phyloP scores from a whole-genome alignment of 2,329 filamentous ascomycete genomes.

The Monosporascus sp. region DNA sequence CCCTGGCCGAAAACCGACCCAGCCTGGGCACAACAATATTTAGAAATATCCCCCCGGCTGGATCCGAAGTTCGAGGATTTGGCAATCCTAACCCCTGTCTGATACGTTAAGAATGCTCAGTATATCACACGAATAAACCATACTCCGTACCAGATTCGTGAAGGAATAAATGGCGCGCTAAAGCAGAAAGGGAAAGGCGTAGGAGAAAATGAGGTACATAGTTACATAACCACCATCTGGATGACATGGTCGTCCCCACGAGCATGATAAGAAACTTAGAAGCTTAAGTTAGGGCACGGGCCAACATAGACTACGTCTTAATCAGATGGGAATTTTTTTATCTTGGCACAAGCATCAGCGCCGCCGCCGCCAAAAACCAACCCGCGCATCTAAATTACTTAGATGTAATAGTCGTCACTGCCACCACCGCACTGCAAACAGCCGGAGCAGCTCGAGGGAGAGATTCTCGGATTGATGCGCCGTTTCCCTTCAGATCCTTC shows the following conservation, averaged over 20 bases:
- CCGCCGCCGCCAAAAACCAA: neutral
- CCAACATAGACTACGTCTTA: neutral
- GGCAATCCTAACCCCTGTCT: no score
- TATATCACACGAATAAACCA: neutral
- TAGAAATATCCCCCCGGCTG: no score
- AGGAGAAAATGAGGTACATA: neutral
- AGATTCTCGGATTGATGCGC: no score
- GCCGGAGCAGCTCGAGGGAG: slow-evolving; percentile 1
- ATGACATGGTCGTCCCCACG: no score
- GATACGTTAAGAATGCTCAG: neutral
- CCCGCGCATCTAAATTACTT: neutral
- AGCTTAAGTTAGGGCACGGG: neutral
- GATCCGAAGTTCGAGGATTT: no score
- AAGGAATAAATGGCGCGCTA: neutral
- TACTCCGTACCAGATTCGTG: neutral
- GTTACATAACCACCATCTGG: neutral
- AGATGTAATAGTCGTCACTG: no score
- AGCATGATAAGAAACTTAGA: no score
- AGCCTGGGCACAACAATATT: no score
- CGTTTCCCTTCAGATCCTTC: neutral
- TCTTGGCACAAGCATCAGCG: neutral
- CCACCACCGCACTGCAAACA: no score
- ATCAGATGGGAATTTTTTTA: slow-evolving; percentile 4
- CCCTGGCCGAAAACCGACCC: no score
- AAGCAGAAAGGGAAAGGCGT: neutral